Percentiles rank a stretch among this genome's conserved stretches.
Evolutionary conservation across 345 rosid genomes (phyloP).

Genomic region (Excoecaria agallocha): DNA sequence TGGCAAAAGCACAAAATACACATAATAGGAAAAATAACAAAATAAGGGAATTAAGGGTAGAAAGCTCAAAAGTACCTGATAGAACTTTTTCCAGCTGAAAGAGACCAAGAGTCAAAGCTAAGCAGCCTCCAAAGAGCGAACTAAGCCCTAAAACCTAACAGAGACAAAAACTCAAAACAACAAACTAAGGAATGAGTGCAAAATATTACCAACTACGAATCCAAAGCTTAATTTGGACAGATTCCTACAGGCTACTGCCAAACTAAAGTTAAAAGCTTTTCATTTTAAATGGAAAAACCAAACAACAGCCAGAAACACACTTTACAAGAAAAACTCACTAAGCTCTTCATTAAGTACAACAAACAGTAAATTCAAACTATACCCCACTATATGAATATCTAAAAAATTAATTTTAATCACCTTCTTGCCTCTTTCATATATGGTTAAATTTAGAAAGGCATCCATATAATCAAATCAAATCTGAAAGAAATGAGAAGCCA

Average conservation of each 20-base stretch:
- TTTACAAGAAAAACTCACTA: neutral
- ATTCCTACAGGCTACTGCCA: constrained; percentile 18
- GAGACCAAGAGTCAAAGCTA: neutral
- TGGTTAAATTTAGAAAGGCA: too few relatives aligned
- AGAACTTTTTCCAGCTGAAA: constrained; percentile 29
- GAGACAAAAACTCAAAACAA: neutral
- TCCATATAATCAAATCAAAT: too few relatives aligned
- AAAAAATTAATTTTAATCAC: too few relatives aligned
- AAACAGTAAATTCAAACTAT: too few relatives aligned
- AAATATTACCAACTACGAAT: neutral
- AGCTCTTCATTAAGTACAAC: neutral
- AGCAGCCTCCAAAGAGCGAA: constrained; percentile 11
- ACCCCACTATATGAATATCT: too few relatives aligned
- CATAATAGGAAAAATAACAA: too few relatives aligned
- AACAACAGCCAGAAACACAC: neutral
- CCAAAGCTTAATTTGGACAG: constrained; percentile 8
- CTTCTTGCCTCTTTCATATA: too few relatives aligned
- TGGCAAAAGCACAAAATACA: too few relatives aligned
- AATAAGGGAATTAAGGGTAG: constrained; percentile 23
- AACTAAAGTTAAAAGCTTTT: constrained; percentile 6
- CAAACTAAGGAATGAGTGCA: neutral
- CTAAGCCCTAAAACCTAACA: constrained; percentile 16
- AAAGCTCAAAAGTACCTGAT: constrained; percentile 39
- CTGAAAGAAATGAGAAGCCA: too few relatives aligned
- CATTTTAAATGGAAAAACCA: constrained; percentile 9